These are phyloP conservation scores for Hordeum vulgare DNA, from an alignment of 176 grass and related monocot species.

Conservation along the genomic window MorexV3_pseudomolecules_assembly NC_058520.1:567850750-567851249, in stretches of 20 bases:
- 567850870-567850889: constrained; percentile 22
- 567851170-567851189: constrained; percentile 26
- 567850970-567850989: constrained; percentile 41
- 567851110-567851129: constrained; percentile 53
- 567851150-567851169: constrained; percentile 58
- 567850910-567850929: constrained; percentile 47
- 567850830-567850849: constrained; percentile 4
- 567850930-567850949: constrained; percentile 44
- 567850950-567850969: constrained; percentile 49
- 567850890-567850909: constrained; percentile 33
- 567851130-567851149: constrained; percentile 46
- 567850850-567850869: neutral
- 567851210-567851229: constrained; percentile 42
- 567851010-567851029: constrained; percentile 14
- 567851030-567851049: neutral
- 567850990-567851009: constrained; percentile 69
- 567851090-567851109: constrained; percentile 69
- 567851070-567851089: neutral
- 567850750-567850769: constrained; percentile 35
- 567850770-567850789: constrained; percentile 64
- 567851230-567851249: constrained; percentile 9
- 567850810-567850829: constrained; percentile 20
- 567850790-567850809: constrained; percentile 55
- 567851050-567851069: neutral
- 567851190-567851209: constrained; percentile 48